phyloP scores from a whole-genome alignment of 2,329 filamentous ascomycete species.

The Teratosphaeria viscida region DNA sequence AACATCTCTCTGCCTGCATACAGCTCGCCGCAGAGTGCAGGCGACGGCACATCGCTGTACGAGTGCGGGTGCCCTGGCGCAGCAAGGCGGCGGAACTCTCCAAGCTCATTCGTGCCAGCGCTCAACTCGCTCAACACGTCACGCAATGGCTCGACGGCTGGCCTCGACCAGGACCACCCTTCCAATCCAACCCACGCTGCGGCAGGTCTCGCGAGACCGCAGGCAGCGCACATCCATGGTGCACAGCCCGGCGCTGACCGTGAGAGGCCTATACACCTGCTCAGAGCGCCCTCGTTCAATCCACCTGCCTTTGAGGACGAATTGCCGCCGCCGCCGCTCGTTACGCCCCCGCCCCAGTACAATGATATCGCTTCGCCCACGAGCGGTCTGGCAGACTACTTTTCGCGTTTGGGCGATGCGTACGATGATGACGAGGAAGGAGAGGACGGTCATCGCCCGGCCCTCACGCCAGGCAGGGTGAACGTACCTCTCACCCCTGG shows the following conservation, averaged over 20 bases:
- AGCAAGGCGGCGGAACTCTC: constrained; percentile 39
- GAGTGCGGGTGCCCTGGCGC: constrained; percentile 60
- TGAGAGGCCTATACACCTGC: constrained; percentile 68
- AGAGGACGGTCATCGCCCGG: constrained; percentile 17
- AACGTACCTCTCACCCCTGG: constrained; percentile 55
- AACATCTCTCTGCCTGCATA: constrained; percentile 83
- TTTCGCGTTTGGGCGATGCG: constrained; percentile 60
- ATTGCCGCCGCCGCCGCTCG: constrained; percentile 58
- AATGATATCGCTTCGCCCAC: constrained; percentile 66
- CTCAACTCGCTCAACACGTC: constrained; percentile 44
- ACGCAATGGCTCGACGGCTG: constrained; percentile 5
- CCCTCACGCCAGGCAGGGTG: constrained; percentile 25
- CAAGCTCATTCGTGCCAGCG: constrained; percentile 44
- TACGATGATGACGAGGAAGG: constrained; percentile 53
- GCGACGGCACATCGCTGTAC: constrained; percentile 26
- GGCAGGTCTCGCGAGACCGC: constrained; percentile 42
- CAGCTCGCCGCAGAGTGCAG: constrained; percentile 40
- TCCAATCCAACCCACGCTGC: constrained; percentile 18
- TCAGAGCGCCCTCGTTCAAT: constrained; percentile 76
- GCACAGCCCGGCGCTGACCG: neutral
- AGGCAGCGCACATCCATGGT: constrained; percentile 32
- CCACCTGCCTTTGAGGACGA: constrained; percentile 81
- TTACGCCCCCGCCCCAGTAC: constrained; percentile 79
- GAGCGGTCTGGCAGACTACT: constrained; percentile 65
- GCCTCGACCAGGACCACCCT: constrained; percentile 15